Base-by-base conservation (phyloP, 2,329 filamentous ascomycete species). In the Fusarium pseudoanthophilum region DNA sequence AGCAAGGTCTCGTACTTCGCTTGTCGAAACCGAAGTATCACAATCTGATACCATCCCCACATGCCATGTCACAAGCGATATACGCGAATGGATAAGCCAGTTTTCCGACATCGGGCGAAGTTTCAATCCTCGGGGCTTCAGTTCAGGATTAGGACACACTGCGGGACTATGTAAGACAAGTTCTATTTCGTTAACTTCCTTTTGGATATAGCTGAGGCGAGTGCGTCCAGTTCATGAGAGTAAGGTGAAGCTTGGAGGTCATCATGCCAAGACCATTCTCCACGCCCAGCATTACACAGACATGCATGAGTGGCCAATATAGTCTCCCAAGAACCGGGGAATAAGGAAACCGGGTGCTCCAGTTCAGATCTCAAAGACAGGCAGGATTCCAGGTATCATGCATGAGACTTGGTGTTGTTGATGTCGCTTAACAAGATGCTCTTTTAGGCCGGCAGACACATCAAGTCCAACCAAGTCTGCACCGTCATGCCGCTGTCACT, bases 211-310 rank as follows among this genome's bases (percentile, higher is more conserved):
- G 18, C 34, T 18, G 24, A 39, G 21, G 51, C 18, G 7, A 42
- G 37, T 36, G 11, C n/a, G 21, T 28, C 9, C 15, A 24, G 40
- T 26, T 51, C 18, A 37, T 24, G n/a, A 34, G 34, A 45, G 21
- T 26, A 18, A 21, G 21, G 11, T 13, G n/a, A 51, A 36, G 37
- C 42, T 52, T 39, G 28, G 52, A 60, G 30, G 45, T 34, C 36
- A 57, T 60, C 42, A 34, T 45, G 71, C 71, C 71, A 73, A 73
- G 71, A 51, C 45, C 15, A 30, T 58, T 55, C 55, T 60, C 60
- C 65, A 69, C 52, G 65, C 32, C 26, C 30, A 36, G 43, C 56
- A 43, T 39, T 42, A 32, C 42, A 67, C 60, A 53, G 14, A 43
- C 59, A 51, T 30, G 37, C 37, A 52, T 26, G 26, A 53, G 43